These are phyloP conservation scores for Paratinospora sagittata DNA, from an alignment of 164 flowering plant genomes.

Conservation along the genomic window DNA sequence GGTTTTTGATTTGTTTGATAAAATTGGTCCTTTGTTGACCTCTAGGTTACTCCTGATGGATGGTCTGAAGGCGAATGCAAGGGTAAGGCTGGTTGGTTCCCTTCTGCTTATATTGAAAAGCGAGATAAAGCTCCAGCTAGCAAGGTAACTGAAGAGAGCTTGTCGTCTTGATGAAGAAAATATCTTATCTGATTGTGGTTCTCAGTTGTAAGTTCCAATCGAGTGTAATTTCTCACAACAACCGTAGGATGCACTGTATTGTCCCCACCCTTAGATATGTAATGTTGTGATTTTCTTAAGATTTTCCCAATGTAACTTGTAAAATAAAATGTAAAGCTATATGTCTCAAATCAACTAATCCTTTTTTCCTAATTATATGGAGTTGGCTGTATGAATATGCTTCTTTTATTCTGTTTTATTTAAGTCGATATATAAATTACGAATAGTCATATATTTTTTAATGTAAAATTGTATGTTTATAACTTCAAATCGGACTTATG, in stretches of 20 bases:
- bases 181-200: background rate
- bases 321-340: background rate
- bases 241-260: background rate
- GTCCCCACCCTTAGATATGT: conserved; percentile 1
- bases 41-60: conserved; percentile 62
- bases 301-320: background rate
- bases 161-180: background rate
- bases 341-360: no score
- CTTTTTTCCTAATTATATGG: no score
- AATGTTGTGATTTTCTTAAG: background rate
- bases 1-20: background rate
- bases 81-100: conserved; percentile 87
- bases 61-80: conserved; percentile 89
- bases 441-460: no score
- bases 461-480: no score
- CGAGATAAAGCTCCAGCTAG: conserved; percentile 39
- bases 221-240: background rate
- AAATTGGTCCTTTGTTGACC: background rate
- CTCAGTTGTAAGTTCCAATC: background rate
- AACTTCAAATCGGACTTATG: no score
- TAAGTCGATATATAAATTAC: no score
- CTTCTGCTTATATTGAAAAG: conserved; percentile 68
- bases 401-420: no score
- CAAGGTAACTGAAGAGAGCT: conserved; percentile 21
- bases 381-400: no score